phyloP scores from a whole-genome alignment of 208 protist species.

The Leishmania braziliensis region DNA sequence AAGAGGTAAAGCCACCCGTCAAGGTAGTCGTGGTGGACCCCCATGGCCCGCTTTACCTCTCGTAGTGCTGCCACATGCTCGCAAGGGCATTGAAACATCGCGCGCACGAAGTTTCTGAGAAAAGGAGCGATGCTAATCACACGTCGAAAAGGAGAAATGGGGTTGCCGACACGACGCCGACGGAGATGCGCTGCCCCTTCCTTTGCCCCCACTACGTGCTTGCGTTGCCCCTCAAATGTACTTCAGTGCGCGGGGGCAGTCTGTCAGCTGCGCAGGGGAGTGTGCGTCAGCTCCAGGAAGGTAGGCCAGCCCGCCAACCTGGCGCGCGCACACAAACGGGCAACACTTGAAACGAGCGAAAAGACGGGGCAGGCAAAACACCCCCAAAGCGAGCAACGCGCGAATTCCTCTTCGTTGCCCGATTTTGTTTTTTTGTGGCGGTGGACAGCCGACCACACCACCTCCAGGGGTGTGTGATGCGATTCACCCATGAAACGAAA shows the following conservation, averaged over 20 bases:
- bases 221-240: not conserved
- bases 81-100: slow-evolving; percentile 41
- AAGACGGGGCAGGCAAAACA: not conserved
- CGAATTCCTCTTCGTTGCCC: too few species aligned
- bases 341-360: not conserved
- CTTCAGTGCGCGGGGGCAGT: too few species aligned
- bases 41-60: slow-evolving; percentile 59
- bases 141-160: not conserved
- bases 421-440: too few species aligned
- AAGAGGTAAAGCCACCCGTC: slow-evolving; percentile 80
- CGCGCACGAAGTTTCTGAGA: not conserved
- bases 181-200: not conserved
- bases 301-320: not conserved
- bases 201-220: not conserved
- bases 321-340: not conserved
- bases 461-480: not conserved
- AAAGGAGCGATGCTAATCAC: not conserved
- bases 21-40: slow-evolving; percentile 54
- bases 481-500: not conserved
- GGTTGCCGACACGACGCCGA: not conserved
- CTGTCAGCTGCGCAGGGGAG: not conserved
- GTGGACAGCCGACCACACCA: not conserved
- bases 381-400: too few species aligned
- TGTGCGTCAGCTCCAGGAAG: not conserved
- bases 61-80: slow-evolving; percentile 28